These are phyloP conservation scores for Nakazawaea wyomingensis DNA, from an alignment of 805 yeast species.

Conservation along the genomic window DNA sequence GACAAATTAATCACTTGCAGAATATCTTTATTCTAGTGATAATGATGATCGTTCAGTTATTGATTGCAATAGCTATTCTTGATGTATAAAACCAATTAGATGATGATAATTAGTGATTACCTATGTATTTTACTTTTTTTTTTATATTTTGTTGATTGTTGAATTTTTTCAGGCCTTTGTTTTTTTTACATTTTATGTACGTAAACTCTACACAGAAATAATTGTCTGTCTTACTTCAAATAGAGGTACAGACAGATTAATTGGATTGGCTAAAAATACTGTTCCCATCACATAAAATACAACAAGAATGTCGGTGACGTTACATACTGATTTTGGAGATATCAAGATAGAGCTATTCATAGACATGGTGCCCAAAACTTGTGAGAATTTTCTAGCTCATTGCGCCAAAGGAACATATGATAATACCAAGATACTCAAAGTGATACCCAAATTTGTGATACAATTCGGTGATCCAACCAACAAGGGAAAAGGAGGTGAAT, in stretches of 20 bases:
- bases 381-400: conserved; percentile 37
- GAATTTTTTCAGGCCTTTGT: conserved; percentile 13
- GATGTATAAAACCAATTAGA: background rate
- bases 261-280: too few relatives aligned
- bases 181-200: background rate
- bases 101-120: background rate
- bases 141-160: conserved; percentile 6
- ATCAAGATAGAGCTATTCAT: conserved; percentile 34
- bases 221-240: too few relatives aligned
- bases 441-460: conserved; percentile 46
- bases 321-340: conserved; percentile 34
- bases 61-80: too few relatives aligned
- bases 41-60: too few relatives aligned
- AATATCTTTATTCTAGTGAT: too few relatives aligned
- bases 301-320: conserved; percentile 20
- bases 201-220: too few relatives aligned
- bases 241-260: background rate
- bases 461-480: conserved; percentile 36
- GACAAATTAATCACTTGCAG: too few relatives aligned
- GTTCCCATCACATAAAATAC: too few relatives aligned
- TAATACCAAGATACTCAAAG: conserved; percentile 32
- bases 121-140: background rate
- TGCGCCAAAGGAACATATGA: conserved; percentile 39
- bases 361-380: conserved; percentile 31
- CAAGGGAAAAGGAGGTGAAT: conserved; percentile 24